Percentiles rank a stretch among this genome's conserved stretches.
phyloP scores from a whole-genome alignment of 2,329 filamentous ascomycete genomes.

The Xylaria sp. region DNA sequence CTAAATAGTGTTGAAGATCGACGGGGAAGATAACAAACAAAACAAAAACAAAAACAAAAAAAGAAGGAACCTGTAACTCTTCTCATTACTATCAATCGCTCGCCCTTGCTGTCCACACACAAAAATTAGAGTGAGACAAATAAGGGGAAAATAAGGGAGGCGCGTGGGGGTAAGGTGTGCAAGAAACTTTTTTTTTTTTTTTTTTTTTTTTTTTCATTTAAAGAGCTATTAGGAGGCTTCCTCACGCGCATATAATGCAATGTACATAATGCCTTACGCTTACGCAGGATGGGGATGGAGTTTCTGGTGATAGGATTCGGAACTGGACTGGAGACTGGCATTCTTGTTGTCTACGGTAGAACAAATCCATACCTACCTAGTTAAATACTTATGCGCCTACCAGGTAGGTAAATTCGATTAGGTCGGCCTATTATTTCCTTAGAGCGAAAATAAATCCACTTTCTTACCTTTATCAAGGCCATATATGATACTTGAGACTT shows the following conservation, averaged over 20 bases:
- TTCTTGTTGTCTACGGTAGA: slow-evolving; percentile 8
- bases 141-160: slow-evolving; percentile 5
- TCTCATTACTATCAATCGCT: neutral
- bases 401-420: slow-evolving; percentile 8
- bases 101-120: neutral
- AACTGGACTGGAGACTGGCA: slow-evolving; percentile 4
- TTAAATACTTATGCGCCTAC: slow-evolving; percentile 1
- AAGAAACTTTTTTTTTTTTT: neutral
- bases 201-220: no score
- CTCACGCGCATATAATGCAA: slow-evolving; percentile 28
- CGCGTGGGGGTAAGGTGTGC: neutral
- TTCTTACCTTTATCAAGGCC: neutral
- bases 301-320: neutral
- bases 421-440: slow-evolving; percentile 26
- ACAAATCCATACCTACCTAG: slow-evolving; percentile 23
- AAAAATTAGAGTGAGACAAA: neutral
- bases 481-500: slow-evolving; percentile 1
- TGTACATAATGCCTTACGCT: slow-evolving; percentile 6
- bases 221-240: neutral
- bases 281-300: neutral
- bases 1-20: slow-evolving; percentile 12
- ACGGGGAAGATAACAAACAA: neutral
- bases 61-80: neutral
- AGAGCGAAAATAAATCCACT: slow-evolving; percentile 17
- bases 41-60: neutral